Conservation (phyloP, 768 basidiomycete species). For the Ramaria rubella region DNA sequence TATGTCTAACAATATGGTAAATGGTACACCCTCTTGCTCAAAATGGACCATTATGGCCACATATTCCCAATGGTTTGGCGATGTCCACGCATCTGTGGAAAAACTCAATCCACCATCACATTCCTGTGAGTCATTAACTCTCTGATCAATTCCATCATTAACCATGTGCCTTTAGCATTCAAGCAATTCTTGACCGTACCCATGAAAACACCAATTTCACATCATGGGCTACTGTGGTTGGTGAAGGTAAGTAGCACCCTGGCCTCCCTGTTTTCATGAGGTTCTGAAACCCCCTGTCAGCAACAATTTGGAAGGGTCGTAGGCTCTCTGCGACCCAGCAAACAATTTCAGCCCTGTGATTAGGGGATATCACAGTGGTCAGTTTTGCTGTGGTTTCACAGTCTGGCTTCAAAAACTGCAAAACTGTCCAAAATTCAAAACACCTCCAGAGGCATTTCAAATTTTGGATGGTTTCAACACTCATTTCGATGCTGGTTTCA, state of each 20-base stretch:
- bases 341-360: slow-evolving; percentile 26
- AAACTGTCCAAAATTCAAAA: too few relatives aligned
- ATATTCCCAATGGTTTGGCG: slow-evolving; percentile 29
- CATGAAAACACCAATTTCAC: slow-evolving; percentile 24
- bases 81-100: slow-evolving; percentile 33
- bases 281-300: slow-evolving; percentile 26
- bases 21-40: slow-evolving; percentile 22
- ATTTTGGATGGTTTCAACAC: too few relatives aligned
- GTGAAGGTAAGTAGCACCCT: slow-evolving; percentile 28
- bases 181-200: slow-evolving; percentile 18
- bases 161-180: slow-evolving; percentile 22
- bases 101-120: slow-evolving; percentile 27
- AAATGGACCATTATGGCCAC: slow-evolving; percentile 30
- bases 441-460: too few relatives aligned
- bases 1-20: slow-evolving; percentile 30
- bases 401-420: too few relatives aligned
- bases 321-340: slow-evolving; percentile 30
- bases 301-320: slow-evolving; percentile 29
- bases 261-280: slow-evolving; percentile 27
- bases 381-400: too few relatives aligned
- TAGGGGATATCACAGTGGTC: too few relatives aligned
- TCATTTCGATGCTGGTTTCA: too few relatives aligned
- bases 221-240: slow-evolving; percentile 28
- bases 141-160: background rate
- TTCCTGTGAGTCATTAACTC: slow-evolving; percentile 17